Conservation (phyloP, 2,329 filamentous ascomycete genomes). For the Parastagonospora avenae region DNA sequence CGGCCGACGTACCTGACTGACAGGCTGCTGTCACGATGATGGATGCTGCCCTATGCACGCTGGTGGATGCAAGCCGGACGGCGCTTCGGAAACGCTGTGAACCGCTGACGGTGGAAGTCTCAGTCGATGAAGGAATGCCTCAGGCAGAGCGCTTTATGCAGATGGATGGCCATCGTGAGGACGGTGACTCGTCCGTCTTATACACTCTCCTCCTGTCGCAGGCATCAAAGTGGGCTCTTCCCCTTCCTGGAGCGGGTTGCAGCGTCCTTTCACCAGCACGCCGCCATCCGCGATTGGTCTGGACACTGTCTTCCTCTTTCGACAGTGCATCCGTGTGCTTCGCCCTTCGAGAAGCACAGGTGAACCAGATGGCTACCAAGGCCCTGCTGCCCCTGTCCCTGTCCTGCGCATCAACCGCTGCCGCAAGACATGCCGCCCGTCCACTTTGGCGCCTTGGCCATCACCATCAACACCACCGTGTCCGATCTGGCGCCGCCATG, state of each 20-base stretch:
- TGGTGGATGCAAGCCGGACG: constrained; percentile 4
- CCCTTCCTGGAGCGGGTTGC: constrained; percentile 39
- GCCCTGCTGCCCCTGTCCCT: constrained; percentile 23
- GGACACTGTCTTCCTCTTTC: constrained; percentile 35
- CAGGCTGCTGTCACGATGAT: constrained; percentile 8
- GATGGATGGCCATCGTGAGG: constrained; percentile 23
- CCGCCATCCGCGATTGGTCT: constrained; percentile 43
- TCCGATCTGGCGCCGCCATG: constrained; percentile 22
- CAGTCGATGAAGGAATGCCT: constrained; percentile 24
- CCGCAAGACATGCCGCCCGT: constrained; percentile 13
- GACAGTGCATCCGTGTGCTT: constrained; percentile 27
- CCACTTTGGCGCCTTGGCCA: constrained; percentile 21
- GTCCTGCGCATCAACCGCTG: constrained; percentile 1
- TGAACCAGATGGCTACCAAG: constrained; percentile 32
- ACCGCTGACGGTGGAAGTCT: constrained; percentile 31
- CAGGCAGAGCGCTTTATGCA: constrained; percentile 36
- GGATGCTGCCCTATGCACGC: constrained; percentile 13
- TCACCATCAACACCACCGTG: constrained; percentile 17
- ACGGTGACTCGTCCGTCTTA: constrained; percentile 41
- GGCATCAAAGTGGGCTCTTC: constrained; percentile 29
- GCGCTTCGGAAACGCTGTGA: constrained; percentile 19
- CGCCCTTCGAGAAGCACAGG: constrained; percentile 26
- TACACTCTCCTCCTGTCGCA: constrained; percentile 31
- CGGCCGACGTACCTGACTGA: constrained; percentile 28
- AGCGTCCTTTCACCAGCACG: constrained; percentile 32